Percentiles rank a stretch among this genome's conserved stretches.
phyloP scores from a whole-genome alignment of 2,329 filamentous ascomycete species.

The Phaeophleospora eucalypticola region DNA sequence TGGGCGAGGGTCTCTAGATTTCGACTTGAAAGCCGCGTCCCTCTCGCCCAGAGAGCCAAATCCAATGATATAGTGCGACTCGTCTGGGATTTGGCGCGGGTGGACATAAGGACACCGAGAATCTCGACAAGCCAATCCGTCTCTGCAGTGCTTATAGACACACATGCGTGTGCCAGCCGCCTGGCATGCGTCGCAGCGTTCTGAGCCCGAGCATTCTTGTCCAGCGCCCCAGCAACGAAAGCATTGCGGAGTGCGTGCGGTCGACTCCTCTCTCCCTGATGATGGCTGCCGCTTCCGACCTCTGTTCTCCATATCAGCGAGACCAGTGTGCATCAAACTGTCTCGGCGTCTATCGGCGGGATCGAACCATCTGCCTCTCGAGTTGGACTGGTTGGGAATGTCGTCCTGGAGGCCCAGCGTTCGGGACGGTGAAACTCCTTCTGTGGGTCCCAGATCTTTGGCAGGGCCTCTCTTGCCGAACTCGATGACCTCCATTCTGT shows the following conservation, averaged over 20 bases:
- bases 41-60: not conserved
- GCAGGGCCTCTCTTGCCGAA: too few relatives aligned
- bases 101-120: not conserved
- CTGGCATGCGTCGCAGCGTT: not conserved
- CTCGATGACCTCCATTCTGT: too few relatives aligned
- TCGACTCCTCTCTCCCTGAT: not conserved
- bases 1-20: too few relatives aligned
- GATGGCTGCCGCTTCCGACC: not conserved
- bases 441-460: too few relatives aligned
- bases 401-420: not conserved
- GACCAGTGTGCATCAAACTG: not conserved
- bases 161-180: not conserved
- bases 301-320: not conserved
- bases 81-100: not conserved
- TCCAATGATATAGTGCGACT: not conserved
- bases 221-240: not conserved
- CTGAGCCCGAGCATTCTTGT: not conserved
- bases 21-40: too few relatives aligned
- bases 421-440: not conserved
- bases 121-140: not conserved
- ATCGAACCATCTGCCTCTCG: not conserved
- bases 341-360: not conserved
- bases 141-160: not conserved
- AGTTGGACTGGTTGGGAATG: not conserved
- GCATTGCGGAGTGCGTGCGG: not conserved